These are phyloP conservation scores for Eremochloa ophiuroides DNA, from an alignment of 176 grass and related monocot genomes.

Conservation along the genomic window DNA sequence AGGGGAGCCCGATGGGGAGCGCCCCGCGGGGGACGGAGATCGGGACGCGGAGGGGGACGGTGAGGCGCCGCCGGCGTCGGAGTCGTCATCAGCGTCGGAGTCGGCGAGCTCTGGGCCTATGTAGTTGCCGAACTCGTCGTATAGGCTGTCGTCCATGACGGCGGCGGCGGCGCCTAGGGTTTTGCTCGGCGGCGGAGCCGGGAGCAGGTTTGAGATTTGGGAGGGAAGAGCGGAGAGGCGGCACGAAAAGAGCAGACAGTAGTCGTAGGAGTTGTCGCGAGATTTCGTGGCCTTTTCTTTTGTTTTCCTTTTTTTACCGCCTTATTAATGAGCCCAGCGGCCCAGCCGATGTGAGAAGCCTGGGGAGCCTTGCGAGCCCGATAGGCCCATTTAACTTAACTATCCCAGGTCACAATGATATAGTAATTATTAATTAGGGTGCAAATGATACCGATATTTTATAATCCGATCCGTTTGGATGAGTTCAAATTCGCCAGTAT, in stretches of 20 bases:
- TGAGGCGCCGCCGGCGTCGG: slow-evolving; percentile 40
- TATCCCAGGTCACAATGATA: too few relatives aligned
- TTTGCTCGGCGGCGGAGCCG: slow-evolving; percentile 21
- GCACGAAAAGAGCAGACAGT: background rate
- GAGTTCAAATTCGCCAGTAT: too few relatives aligned
- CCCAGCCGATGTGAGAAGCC: too few relatives aligned
- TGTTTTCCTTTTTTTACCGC: background rate
- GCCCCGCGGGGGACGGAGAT: slow-evolving; percentile 44
- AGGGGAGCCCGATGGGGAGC: slow-evolving; percentile 42
- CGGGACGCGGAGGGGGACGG: slow-evolving; percentile 37
- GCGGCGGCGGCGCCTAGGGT: slow-evolving; percentile 36
- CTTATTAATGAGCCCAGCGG: background rate
- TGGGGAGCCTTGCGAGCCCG: too few relatives aligned
- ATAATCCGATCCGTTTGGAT: too few relatives aligned
- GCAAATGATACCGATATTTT: too few relatives aligned
- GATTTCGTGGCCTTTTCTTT: background rate
- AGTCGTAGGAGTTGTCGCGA: background rate
- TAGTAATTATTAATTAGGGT: too few relatives aligned
- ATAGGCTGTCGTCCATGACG: slow-evolving; percentile 95
- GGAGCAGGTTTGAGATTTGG: slow-evolving; percentile 17
- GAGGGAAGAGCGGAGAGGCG: background rate
- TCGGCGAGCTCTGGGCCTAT: slow-evolving; percentile 90
- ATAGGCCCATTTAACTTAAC: too few relatives aligned
- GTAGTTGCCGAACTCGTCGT: slow-evolving; percentile 99
- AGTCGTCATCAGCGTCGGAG: slow-evolving; percentile 60